Conservation (phyloP, 305 asterid species). For the Ilex paraguariensis region DNA sequence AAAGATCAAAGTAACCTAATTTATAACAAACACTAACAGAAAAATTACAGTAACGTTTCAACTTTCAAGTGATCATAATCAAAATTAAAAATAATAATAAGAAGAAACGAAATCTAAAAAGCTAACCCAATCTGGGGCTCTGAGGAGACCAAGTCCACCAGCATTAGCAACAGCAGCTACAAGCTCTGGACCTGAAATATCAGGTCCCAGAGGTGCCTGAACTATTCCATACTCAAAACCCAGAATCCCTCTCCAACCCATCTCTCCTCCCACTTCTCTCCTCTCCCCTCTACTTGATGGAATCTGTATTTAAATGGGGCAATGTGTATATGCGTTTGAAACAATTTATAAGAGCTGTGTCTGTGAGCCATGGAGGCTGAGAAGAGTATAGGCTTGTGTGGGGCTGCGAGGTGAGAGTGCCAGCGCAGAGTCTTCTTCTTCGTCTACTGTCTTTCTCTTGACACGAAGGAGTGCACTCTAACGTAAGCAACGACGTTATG, state of each 20-base stretch:
- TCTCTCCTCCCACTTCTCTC: conserved; percentile 7
- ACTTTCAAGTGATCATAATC: not conserved
- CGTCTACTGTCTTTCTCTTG: no score
- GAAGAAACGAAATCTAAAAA: conserved; percentile 1
- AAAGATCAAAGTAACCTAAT: no score
- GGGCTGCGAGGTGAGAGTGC: not conserved
- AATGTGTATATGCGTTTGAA: no score
- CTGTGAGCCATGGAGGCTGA: not conserved
- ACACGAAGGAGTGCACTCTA: conserved; percentile 5
- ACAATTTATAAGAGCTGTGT: no score
- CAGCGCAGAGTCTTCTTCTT: not conserved
- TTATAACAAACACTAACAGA: no score
- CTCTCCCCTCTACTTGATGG: no score
- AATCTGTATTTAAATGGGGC: no score
- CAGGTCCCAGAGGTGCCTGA: conserved; percentile 85
- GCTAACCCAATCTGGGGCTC: conserved; percentile 70
- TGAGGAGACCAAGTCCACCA: conserved; percentile 65
- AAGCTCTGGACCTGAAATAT: conserved; percentile 74
- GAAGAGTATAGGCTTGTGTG: not conserved
- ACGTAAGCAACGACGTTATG: conserved; percentile 26
- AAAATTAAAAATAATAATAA: not conserved
- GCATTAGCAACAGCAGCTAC: conserved; percentile 85
- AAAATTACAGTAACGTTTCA: not conserved
- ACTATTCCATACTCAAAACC: conserved; percentile 83
- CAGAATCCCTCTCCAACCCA: conserved; percentile 86